Evolutionary conservation across 768 basidiomycete species (phyloP).

Genomic region (Podaxis sp.): DNA sequence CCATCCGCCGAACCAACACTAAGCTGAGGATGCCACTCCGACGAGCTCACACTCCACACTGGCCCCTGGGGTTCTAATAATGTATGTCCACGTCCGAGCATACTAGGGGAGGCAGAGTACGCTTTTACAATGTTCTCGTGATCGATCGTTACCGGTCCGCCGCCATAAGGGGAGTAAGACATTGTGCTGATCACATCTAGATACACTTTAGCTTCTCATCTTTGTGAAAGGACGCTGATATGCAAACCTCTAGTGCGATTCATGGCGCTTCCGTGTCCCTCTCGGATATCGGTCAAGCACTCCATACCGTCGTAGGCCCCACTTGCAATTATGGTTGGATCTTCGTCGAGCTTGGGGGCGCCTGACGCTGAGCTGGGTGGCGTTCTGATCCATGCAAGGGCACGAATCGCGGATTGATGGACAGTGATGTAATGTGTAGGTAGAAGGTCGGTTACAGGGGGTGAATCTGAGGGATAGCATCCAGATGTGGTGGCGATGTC

Average conservation of each 20-base stretch:
- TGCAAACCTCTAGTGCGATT: conserved; percentile 72
- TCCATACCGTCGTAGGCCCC: conserved; percentile 82
- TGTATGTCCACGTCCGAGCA: conserved; percentile 71
- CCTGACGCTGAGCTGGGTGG: conserved; percentile 56
- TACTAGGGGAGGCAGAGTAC: conserved; percentile 67
- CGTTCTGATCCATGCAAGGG: conserved; percentile 70
- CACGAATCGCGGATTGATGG: conserved; percentile 80
- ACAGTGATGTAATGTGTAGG: conserved; percentile 72
- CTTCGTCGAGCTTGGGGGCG: conserved; percentile 38
- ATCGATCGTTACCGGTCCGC: conserved; percentile 76
- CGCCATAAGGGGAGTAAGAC: conserved; percentile 63
- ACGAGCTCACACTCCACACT: conserved; percentile 75
- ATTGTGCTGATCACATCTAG: conserved; percentile 72
- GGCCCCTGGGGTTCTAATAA: conserved; percentile 76
- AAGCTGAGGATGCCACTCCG: conserved; percentile 86
- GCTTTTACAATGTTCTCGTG: conserved; percentile 80
- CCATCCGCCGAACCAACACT: conserved; percentile 86
- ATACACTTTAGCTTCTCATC: neutral
- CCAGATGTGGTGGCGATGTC: neutral
- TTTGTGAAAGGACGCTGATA: neutral
- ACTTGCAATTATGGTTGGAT: conserved; percentile 74
- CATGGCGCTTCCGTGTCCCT: conserved; percentile 62
- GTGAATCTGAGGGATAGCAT: conserved; percentile 19
- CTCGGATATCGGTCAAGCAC: conserved; percentile 74
- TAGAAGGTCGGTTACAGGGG: conserved; percentile 40